phyloP scores from a whole-genome alignment of 306 rosid genomes.

The Prunus mume region DNA sequence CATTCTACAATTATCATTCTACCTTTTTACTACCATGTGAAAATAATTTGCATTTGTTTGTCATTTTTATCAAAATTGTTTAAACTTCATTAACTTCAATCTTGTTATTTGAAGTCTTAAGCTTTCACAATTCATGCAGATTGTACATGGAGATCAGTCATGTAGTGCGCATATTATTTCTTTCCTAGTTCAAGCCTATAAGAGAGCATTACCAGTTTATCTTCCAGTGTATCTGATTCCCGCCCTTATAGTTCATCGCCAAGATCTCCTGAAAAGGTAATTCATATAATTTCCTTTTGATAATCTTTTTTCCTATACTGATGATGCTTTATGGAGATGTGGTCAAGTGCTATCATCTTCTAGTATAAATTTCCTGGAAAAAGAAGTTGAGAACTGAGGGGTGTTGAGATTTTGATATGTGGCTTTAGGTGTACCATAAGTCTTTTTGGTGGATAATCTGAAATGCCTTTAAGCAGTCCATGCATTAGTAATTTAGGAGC shows the following conservation, averaged over 20 bases:
- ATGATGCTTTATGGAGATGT: background rate
- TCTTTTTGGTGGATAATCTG: background rate
- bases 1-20: conserved; percentile 16
- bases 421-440: background rate
- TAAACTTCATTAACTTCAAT: background rate
- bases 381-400: background rate
- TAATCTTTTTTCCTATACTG: background rate
- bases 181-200: conserved; percentile 79
- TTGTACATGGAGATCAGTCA: conserved; percentile 83
- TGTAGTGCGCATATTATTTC: conserved; percentile 67
- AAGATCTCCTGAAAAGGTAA: conserved; percentile 81
- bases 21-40: background rate
- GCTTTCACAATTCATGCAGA: conserved; percentile 50
- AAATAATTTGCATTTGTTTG: background rate
- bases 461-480: background rate
- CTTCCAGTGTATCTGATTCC: conserved; percentile 94
- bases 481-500: background rate
- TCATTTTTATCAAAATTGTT: background rate
- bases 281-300: conserved; percentile 11
- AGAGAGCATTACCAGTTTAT: conserved; percentile 91
- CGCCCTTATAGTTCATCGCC: conserved; percentile 88
- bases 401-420: background rate
- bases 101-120: background rate
- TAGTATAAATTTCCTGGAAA: background rate
- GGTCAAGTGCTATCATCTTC: background rate